Base-by-base conservation (phyloP, 371 early-diverging fungal genomes). In the Vittaforma corneae region DNA sequence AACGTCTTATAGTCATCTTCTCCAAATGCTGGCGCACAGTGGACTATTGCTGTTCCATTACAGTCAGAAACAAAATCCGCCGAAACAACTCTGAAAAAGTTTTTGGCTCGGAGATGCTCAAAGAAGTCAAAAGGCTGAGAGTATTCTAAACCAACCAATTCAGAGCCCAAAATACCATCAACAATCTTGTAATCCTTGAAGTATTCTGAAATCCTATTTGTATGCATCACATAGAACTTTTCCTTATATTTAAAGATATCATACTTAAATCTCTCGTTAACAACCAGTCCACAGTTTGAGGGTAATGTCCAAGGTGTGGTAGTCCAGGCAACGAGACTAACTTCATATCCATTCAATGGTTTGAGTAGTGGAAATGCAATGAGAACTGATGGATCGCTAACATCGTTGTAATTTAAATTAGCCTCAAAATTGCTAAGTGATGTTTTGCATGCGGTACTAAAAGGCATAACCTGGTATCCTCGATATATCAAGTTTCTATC, bases 281-380 rank as follows among this genome's bases (percentile, higher is more conserved):
- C 90, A 75, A 87, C 86, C 0, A 97, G 83, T 50, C 87, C 97
- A 79, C 92, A 80, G 81, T 95, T 93, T 73, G 88, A 86, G 30
- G 97, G 97, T 57, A 99, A 80, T 16, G 99, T 99, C 99, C 99
- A 99, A 35, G 99, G 99, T 2, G 99, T 99, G 46, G 99, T 97
- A 24, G 99, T 99, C 97, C 97, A 99, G 1, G 93, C 93, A 33
- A 96, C 82, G 60, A 97, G 75, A 35, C 84, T 77, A 20, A 87
- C 86, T 0, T 82, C 70, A 18, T 88, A 86, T 50, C 92, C 92
- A 33, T 79, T 80, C 48, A 85, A 72, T 52, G 89, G 83, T 55
- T 68, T 26, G 35, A 46, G 26, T n/a, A 78, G 58, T 1, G 95
- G 93, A 84, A 98, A 93, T n/a, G 90, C 83, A 33, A 97, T 85